Evolutionary conservation across 1,139 yeast species (phyloP).

Genomic region (Lodderomyces metapsilosis): DNA sequence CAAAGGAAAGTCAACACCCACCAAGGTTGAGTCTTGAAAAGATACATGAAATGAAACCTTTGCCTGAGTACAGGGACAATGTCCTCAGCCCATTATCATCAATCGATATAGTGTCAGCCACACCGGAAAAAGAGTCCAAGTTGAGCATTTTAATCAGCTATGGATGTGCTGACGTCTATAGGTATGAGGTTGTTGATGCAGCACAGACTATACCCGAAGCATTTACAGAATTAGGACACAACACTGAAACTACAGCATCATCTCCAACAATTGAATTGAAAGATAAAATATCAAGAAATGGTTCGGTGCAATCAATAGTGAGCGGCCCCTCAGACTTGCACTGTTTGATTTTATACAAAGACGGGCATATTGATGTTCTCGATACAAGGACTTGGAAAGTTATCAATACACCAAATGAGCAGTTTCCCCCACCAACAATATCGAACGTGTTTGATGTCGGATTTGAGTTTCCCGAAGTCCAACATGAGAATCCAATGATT

Average conservation of each 20-base stretch:
- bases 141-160: slow-evolving; percentile 40
- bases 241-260: too few relatives aligned
- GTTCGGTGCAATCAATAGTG: slow-evolving; percentile 21
- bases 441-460: slow-evolving; percentile 59
- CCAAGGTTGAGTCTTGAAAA: slow-evolving; percentile 26
- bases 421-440: slow-evolving; percentile 31
- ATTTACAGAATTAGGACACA: slow-evolving; percentile 18
- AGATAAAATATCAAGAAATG: slow-evolving; percentile 24
- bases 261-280: slow-evolving; percentile 20
- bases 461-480: slow-evolving; percentile 40
- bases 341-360: slow-evolving; percentile 29
- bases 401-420: slow-evolving; percentile 10
- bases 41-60: slow-evolving; percentile 31
- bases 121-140: slow-evolving; percentile 30
- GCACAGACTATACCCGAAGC: slow-evolving; percentile 27
- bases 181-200: slow-evolving; percentile 37
- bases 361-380: slow-evolving; percentile 45
- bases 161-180: slow-evolving; percentile 22
- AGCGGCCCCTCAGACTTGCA: slow-evolving; percentile 24
- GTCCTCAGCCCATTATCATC: slow-evolving; percentile 18
- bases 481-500: slow-evolving; percentile 30
- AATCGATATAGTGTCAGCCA: slow-evolving; percentile 47
- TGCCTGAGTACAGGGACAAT: slow-evolving; percentile 19
- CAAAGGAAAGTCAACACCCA: slow-evolving; percentile 31
- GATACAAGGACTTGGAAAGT: slow-evolving; percentile 33